These are phyloP conservation scores for Musa acuminata DNA, from an alignment of 176 grass and related monocot species.

Conservation along the genomic window DNA sequence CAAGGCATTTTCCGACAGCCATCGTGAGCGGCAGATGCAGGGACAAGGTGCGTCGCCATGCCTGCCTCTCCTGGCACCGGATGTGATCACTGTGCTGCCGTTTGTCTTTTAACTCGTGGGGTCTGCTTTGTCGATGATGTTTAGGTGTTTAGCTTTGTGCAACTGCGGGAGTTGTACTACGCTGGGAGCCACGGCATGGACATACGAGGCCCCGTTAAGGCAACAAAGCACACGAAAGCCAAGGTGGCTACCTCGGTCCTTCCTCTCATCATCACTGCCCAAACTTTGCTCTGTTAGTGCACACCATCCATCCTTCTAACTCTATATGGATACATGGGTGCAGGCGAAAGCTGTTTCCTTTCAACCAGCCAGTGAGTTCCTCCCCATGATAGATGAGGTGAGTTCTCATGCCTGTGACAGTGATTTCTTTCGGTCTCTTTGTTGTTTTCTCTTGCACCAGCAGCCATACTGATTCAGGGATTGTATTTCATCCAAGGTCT, in stretches of 20 bases:
- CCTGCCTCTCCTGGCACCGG: neutral
- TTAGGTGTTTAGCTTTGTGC: slow-evolving; percentile 58
- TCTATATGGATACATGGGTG: slow-evolving; percentile 1
- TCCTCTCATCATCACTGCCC: neutral
- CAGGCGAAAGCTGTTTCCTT: slow-evolving; percentile 38
- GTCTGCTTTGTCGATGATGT: neutral
- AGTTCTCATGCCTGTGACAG: neutral
- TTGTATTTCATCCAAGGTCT: slow-evolving; percentile 13
- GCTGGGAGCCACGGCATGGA: slow-evolving; percentile 93
- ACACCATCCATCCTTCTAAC: too few relatives aligned
- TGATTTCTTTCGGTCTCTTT: too few relatives aligned
- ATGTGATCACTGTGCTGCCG: neutral
- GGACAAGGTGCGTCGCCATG: slow-evolving; percentile 42
- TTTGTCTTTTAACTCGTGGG: neutral
- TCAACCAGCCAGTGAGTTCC: slow-evolving; percentile 58
- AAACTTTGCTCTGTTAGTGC: neutral
- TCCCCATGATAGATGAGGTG: slow-evolving; percentile 59
- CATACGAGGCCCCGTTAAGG: slow-evolving; percentile 51
- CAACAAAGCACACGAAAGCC: slow-evolving; percentile 23
- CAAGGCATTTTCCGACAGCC: slow-evolving; percentile 59
- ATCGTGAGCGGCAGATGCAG: slow-evolving; percentile 65
- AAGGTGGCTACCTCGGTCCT: slow-evolving; percentile 16
- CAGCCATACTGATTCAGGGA: too few relatives aligned
- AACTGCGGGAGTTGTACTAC: slow-evolving; percentile 62
- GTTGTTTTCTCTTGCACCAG: too few relatives aligned